These are phyloP conservation scores for Begonia peltatifolia DNA, from an alignment of 306 rosid species.

Conservation along the genomic window DNA sequence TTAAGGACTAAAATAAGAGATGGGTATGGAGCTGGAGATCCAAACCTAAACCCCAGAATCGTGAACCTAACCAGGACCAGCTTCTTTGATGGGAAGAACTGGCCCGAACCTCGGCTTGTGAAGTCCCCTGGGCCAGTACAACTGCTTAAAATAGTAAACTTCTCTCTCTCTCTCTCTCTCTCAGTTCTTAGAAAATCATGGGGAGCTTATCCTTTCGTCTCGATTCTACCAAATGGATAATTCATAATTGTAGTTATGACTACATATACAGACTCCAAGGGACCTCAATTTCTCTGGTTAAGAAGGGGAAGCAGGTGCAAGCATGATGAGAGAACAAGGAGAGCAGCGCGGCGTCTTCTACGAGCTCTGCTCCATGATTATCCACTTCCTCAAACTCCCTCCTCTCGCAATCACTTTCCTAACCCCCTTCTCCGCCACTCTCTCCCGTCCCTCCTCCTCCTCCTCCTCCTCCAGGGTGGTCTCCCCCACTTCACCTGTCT, in stretches of 20 bases:
- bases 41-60: no score
- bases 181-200: background rate
- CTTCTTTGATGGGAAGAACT: no score
- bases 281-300: background rate
- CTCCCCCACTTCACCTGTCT: constrained; percentile 3
- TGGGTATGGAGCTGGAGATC: no score
- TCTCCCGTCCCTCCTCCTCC: background rate
- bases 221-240: background rate
- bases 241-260: background rate
- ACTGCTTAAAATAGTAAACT: no score
- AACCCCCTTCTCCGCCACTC: background rate
- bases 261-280: background rate
- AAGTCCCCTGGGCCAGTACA: no score
- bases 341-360: constrained; percentile 12
- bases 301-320: no score
- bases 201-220: background rate
- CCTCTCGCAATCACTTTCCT: constrained; percentile 9
- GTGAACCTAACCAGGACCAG: no score
- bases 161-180: background rate
- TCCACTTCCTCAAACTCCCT: constrained; percentile 20
- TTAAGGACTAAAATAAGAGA: no score
- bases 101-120: no score
- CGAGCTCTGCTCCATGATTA: constrained; percentile 22
- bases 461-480: constrained; percentile 2
- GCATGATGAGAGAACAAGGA: constrained; percentile 4